These are phyloP conservation scores for Rhodomyrtus tomentosa DNA, from an alignment of 345 rosid genomes.

Conservation along the genomic window DNA sequence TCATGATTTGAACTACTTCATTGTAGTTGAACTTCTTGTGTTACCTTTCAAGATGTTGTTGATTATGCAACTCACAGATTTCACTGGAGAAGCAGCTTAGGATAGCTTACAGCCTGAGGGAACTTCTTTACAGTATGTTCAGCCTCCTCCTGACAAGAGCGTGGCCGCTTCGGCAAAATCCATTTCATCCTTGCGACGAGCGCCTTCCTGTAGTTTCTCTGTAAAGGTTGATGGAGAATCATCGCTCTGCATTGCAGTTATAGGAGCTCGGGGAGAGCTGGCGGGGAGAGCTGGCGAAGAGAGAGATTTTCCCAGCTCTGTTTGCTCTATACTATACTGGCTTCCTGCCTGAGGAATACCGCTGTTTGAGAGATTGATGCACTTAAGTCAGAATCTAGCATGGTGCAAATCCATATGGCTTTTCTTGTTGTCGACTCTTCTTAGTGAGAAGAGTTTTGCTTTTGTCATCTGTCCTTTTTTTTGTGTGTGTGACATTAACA, in stretches of 20 bases:
- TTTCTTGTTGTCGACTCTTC: neutral
- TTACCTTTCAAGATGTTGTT: neutral
- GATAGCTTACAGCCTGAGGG: constrained; percentile 8
- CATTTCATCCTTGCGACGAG: constrained; percentile 1
- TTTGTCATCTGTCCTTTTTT: neutral
- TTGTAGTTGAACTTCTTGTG: neutral
- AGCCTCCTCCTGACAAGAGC: neutral
- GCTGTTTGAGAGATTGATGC: neutral
- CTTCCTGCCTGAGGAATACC: constrained; percentile 63
- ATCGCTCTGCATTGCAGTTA: constrained; percentile 62
- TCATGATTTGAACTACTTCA: neutral
- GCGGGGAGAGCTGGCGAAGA: constrained; percentile 53
- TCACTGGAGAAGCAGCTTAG: constrained; percentile 1
- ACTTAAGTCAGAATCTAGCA: neutral
- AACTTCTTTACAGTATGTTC: neutral
- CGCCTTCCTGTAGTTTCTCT: constrained; percentile 9
- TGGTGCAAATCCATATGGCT: neutral
- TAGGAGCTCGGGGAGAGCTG: too few species aligned
- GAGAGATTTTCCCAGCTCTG: constrained; percentile 58
- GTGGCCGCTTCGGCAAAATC: constrained; percentile 1
- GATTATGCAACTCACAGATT: constrained; percentile 5
- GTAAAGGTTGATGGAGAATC: constrained; percentile 20
- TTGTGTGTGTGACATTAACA: neutral
- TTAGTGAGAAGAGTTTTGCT: neutral
- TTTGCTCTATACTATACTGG: constrained; percentile 74